Evolutionary conservation across 2,329 filamentous ascomycete species (phyloP).

Genomic region (Penicillium verrucosum): DNA sequence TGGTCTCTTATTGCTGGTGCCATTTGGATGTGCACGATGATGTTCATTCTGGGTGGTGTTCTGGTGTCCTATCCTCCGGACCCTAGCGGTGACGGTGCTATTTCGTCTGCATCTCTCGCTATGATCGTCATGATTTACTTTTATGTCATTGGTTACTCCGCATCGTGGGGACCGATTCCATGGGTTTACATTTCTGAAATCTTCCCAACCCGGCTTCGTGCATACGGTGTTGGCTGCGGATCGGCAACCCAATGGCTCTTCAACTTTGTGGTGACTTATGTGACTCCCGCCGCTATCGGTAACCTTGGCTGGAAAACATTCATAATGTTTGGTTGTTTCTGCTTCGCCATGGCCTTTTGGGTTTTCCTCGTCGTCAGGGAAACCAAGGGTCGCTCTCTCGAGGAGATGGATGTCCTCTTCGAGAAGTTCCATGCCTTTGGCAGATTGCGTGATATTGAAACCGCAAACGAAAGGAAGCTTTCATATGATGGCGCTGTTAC

Average conservation of each 20-base stretch:
- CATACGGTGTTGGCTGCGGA: background rate
- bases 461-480: background rate
- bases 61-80: background rate
- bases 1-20: conserved; percentile 75
- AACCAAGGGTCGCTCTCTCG: background rate
- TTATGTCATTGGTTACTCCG: conserved; percentile 35
- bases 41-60: conserved; percentile 80
- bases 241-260: background rate
- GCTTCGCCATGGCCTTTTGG: background rate
- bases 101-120: background rate
- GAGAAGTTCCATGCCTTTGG: background rate
- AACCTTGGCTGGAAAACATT: background rate
- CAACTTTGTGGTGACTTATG: background rate
- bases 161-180: conserved; percentile 27
- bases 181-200: background rate
- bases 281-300: background rate
- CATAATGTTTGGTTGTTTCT: background rate
- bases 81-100: background rate
- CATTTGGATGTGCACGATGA: conserved; percentile 75
- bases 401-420: background rate
- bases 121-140: conserved; percentile 42
- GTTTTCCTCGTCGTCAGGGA: background rate
- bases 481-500: background rate
- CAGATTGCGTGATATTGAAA: background rate
- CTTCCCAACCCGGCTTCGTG: background rate